Conservation (phyloP, 208 protist genomes). For the Trypanosoma cruzi region DNA sequence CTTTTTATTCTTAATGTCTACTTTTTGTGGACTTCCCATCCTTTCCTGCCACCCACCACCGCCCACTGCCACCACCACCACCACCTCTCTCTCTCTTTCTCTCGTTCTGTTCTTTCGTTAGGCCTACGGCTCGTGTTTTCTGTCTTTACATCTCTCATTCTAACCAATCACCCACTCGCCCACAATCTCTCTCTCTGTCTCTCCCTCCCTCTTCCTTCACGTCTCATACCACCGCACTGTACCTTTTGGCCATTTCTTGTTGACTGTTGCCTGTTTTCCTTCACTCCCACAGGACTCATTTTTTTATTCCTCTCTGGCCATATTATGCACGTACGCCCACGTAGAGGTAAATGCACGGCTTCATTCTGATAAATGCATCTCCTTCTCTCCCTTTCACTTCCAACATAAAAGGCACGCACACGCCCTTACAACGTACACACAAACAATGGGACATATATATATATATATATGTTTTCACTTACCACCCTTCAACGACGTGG, state of each 20-base stretch:
- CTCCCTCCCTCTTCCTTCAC: not conserved
- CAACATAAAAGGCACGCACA: no score
- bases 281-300: not conserved
- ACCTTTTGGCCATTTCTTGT: not conserved
- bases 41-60: no score
- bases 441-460: not conserved
- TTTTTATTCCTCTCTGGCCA: not conserved
- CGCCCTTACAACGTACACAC: no score
- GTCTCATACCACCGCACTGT: not conserved
- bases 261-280: not conserved
- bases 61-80: no score
- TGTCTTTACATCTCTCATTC: not conserved
- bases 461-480: conserved; percentile 22
- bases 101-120: not conserved
- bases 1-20: no score
- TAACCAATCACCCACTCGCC: not conserved
- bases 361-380: not conserved
- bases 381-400: no score
- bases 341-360: not conserved
- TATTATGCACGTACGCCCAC: not conserved
- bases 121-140: not conserved
- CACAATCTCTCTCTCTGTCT: not conserved
- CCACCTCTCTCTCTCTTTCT: no score
- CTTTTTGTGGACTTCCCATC: no score
- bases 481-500: conserved; percentile 42